Percentiles rank a stretch among this genome's conserved stretches.
phyloP scores from a whole-genome alignment of 257 asterid species.

The Cinchona pubescens region DNA sequence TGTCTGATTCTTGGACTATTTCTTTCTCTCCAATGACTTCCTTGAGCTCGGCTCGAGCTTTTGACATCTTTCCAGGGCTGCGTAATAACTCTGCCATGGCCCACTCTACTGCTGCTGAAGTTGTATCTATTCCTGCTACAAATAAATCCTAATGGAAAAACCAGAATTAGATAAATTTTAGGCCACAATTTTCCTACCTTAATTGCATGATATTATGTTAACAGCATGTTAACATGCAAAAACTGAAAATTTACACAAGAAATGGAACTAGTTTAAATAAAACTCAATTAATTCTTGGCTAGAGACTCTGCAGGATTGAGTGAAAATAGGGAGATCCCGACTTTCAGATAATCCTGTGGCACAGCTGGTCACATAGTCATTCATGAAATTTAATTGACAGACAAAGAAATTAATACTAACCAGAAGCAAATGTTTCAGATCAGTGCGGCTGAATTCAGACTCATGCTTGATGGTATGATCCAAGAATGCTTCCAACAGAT shows the following conservation, averaged over 20 bases:
- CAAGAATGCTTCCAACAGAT: constrained; percentile 11
- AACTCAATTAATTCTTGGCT: no score
- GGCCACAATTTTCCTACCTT: no score
- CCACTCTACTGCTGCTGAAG: constrained; percentile 31
- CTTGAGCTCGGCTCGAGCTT: constrained; percentile 13
- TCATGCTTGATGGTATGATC: neutral
- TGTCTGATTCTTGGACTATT: constrained; percentile 21
- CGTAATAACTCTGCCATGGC: constrained; percentile 34
- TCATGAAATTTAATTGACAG: no score
- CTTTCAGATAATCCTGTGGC: no score
- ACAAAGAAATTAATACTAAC: neutral
- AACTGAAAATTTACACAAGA: no score
- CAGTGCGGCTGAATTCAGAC: neutral
- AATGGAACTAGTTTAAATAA: no score
- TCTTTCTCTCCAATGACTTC: constrained; percentile 6
- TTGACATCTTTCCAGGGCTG: constrained; percentile 14
- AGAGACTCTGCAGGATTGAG: no score
- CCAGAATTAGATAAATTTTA: no score
- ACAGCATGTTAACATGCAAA: no score
- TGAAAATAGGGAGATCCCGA: no score
- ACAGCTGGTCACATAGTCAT: no score
- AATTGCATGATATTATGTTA: no score
- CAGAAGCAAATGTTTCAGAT: neutral
- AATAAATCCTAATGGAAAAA: constrained; percentile 18
- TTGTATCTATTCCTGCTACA: constrained; percentile 20